Percentiles rank a stretch among this genome's conserved stretches.
Conservation (phyloP, 805 yeast genomes). For the Teunomyces panamensis region DNA sequence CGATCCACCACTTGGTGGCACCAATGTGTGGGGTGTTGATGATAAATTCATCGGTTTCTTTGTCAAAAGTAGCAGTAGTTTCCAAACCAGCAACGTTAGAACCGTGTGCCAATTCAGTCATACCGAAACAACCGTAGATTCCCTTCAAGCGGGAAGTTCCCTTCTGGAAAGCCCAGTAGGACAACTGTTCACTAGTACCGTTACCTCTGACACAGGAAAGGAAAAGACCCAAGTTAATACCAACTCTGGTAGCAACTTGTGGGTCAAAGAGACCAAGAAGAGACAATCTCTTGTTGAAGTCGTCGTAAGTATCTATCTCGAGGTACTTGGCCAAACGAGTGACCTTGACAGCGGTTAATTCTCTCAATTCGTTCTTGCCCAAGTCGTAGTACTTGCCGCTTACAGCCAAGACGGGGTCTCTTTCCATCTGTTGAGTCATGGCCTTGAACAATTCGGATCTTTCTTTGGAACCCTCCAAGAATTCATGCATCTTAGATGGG, state of each 20-base stretch:
- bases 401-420: constrained; percentile 63
- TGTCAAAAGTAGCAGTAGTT: constrained; percentile 70
- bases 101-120: constrained; percentile 72
- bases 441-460: constrained; percentile 46
- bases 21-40: constrained; percentile 87
- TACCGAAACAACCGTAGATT: constrained; percentile 60
- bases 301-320: constrained; percentile 45
- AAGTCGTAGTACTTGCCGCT: constrained; percentile 56
- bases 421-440: constrained; percentile 56
- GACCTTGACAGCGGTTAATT: constrained; percentile 57
- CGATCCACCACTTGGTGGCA: constrained; percentile 99
- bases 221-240: constrained; percentile 86
- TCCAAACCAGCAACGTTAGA: constrained; percentile 59
- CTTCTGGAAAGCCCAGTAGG: constrained; percentile 75
- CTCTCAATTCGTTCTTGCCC: constrained; percentile 56
- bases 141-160: constrained; percentile 60
- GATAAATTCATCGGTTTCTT: constrained; percentile 59
- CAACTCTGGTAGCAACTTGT: constrained; percentile 74
- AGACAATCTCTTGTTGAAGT: constrained; percentile 58
- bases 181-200: constrained; percentile 80
- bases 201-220: constrained; percentile 79
- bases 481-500: constrained; percentile 43
- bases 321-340: constrained; percentile 59
- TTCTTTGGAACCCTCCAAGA: constrained; percentile 53
- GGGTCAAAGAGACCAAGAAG: constrained; percentile 71